phyloP scores from a whole-genome alignment of 495 filamentous ascomycete species.

The Penicillium atrosanguineum region DNA sequence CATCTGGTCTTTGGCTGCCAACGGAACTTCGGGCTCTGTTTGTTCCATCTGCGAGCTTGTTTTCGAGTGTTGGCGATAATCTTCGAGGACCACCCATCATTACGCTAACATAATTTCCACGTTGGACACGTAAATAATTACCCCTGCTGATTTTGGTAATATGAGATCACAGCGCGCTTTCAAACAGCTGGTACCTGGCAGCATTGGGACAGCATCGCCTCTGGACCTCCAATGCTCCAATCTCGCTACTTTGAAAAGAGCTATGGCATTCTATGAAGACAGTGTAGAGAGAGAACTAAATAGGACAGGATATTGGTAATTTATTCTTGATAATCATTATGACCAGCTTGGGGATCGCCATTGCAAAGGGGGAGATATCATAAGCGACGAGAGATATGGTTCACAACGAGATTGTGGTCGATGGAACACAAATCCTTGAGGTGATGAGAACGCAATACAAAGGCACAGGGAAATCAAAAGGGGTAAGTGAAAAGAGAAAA shows the following conservation, averaged over 20 bases:
- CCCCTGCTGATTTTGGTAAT: not conserved
- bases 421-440: not conserved
- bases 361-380: conserved; percentile 8
- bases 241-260: not conserved
- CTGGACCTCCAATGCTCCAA: too few relatives aligned
- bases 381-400: conserved; percentile 5
- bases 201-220: conserved; percentile 1
- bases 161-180: conserved; percentile 24
- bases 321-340: conserved; percentile 21
- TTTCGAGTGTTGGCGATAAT: not conserved
- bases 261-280: not conserved
- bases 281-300: not conserved
- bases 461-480: conserved; percentile 1
- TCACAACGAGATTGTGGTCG: not conserved
- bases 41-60: not conserved
- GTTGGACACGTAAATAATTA: not conserved
- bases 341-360: conserved; percentile 10
- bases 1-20: not conserved
- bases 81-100: too few relatives aligned
- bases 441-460: not conserved
- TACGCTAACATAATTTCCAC: not conserved
- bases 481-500: not conserved
- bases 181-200: conserved; percentile 21
- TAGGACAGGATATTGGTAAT: conserved; percentile 6
- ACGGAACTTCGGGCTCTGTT: not conserved